These are phyloP conservation scores for Dissoconium aciculare DNA, from an alignment of 2,329 filamentous ascomycete species.

Conservation along the genomic window DNA sequence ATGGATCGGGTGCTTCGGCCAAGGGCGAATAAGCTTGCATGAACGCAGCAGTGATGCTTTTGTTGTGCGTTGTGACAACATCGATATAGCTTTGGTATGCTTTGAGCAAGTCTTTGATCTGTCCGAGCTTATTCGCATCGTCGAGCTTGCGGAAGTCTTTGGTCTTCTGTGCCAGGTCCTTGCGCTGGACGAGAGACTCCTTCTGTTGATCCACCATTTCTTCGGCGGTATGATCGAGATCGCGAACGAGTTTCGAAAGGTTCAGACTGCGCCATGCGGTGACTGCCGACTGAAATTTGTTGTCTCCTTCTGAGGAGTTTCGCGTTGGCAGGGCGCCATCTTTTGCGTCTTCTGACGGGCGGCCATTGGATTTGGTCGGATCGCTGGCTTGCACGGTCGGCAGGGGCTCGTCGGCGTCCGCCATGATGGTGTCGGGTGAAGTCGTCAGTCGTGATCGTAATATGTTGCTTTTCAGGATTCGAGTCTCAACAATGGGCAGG, in stretches of 20 bases:
- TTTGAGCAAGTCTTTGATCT: constrained; percentile 74
- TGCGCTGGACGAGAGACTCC: constrained; percentile 88
- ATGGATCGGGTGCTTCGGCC: constrained; percentile 91
- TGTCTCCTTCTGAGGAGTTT: constrained; percentile 42
- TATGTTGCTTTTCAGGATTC: too few relatives aligned
- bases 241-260: constrained; percentile 66
- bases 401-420: too few relatives aligned
- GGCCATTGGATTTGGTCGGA: too few relatives aligned
- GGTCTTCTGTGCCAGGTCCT: constrained; percentile 96
- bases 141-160: constrained; percentile 95
- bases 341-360: too few relatives aligned
- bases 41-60: constrained; percentile 84
- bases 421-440: too few relatives aligned
- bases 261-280: constrained; percentile 92
- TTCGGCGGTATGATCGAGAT: constrained; percentile 81
- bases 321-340: too few relatives aligned
- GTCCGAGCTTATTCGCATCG: constrained; percentile 67
- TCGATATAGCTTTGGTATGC: constrained; percentile 98
- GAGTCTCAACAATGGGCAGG: too few relatives aligned
- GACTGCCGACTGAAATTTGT: constrained; percentile 94
- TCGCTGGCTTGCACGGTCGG: too few relatives aligned
- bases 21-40: constrained; percentile 83
- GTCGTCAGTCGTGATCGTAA: too few relatives aligned
- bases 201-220: constrained; percentile 88
- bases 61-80: constrained; percentile 87